phyloP scores from a whole-genome alignment of 164 flowering plant genomes.

The Aristolochia fimbriata region DNA sequence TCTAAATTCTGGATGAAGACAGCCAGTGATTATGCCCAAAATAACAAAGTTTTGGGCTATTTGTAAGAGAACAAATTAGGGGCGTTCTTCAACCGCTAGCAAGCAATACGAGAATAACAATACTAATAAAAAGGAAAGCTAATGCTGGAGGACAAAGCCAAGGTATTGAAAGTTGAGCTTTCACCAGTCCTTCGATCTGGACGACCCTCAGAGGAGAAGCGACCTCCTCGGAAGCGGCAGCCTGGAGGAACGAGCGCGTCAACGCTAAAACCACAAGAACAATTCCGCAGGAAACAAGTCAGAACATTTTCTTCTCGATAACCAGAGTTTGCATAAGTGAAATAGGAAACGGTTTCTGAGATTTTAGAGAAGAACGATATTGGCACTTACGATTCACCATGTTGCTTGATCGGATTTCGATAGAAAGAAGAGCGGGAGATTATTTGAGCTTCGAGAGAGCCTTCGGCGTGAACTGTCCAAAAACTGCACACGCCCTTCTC shows the following conservation, averaged over 20 bases:
- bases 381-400: slow-evolving; percentile 7
- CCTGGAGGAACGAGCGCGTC: slow-evolving; percentile 62
- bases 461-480: neutral
- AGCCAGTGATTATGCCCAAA: no score
- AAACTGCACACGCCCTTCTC: no score
- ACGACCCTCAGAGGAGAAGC: slow-evolving; percentile 65
- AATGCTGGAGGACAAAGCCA: neutral
- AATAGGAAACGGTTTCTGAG: neutral
- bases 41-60: no score
- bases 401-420: neutral
- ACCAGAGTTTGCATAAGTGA: neutral
- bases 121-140: neutral
- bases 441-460: neutral
- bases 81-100: no score
- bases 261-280: slow-evolving; percentile 8
- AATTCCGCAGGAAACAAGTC: neutral
- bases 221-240: slow-evolving; percentile 56
- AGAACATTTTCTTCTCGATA: neutral
- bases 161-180: no score
- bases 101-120: neutral
- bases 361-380: neutral
- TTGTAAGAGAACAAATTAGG: no score
- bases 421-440: neutral
- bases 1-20: no score
- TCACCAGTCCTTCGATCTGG: slow-evolving; percentile 59